Conservation (phyloP, 129 eudicot genomes). For the Ambrosia trifida region DNA sequence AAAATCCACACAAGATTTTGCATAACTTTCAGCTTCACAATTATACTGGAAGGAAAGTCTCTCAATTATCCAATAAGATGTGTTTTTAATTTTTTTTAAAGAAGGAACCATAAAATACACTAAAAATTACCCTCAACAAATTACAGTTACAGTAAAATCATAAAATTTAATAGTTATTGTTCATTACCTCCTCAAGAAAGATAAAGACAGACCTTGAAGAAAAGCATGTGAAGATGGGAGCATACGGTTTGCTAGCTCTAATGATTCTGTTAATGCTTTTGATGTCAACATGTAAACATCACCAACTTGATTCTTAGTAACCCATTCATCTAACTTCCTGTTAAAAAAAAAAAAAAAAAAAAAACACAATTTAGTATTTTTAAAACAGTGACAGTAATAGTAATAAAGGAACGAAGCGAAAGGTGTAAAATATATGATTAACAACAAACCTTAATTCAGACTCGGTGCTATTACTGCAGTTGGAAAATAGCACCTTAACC, state of each 20-base stretch:
- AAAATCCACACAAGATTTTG: constrained; percentile 41
- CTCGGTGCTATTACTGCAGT: constrained; percentile 41
- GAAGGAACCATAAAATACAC: constrained; percentile 18
- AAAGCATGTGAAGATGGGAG: constrained; percentile 65
- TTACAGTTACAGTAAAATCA: neutral
- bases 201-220: constrained; percentile 56
- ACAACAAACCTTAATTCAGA: constrained; percentile 56
- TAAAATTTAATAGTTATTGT: constrained; percentile 3
- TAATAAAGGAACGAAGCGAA: constrained; percentile 2
- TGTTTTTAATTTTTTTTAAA: neutral
- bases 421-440: neutral
- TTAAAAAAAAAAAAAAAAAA: neutral
- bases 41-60: neutral
- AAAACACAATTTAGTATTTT: neutral
- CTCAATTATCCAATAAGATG: constrained; percentile 18
- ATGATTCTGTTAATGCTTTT: constrained; percentile 44
- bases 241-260: constrained; percentile 46
- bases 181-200: constrained; percentile 60
- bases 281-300: constrained; percentile 77
- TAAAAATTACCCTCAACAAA: constrained; percentile 4
- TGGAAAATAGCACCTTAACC: constrained; percentile 70
- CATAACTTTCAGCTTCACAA: constrained; percentile 22
- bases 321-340: constrained; percentile 62
- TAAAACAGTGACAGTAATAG: constrained; percentile 11
- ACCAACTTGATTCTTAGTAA: constrained; percentile 68